Base-by-base conservation (phyloP, 1,284 basidiomycete species). In the Albatrellus sp. region DNA sequence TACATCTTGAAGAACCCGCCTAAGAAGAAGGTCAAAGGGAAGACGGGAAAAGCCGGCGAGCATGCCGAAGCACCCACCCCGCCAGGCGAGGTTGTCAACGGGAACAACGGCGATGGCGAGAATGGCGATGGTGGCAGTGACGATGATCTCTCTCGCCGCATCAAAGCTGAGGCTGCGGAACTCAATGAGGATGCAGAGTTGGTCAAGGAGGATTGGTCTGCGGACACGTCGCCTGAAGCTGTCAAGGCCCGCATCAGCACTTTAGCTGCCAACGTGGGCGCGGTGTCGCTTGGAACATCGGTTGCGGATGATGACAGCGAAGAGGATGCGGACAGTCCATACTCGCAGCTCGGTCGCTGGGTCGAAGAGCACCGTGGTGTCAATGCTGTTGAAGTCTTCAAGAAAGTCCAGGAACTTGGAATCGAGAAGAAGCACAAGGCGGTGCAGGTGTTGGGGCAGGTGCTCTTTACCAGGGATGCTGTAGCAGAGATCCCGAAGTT, bases 1-100 rank as follows among this genome's bases (percentile, higher is more conserved):
- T 98, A 90, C 70, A 98, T 99, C 62, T 59, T 96, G 59, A 98
- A 96, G 72, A 98, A 99, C 65, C 96, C 96, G 38, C 94, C 92
- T 52, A 82, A 82, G 61, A 88, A 88, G 69, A 90, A 87, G 65
- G 73, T 70, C 53, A 91, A 83, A 68, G 77, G 77, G 59, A 72
- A 61, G 56, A 80, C 72, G 58, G 19, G 19, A 19, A 32, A 20
- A 11, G 38, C 16, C 13, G 61, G 58, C 5, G 59, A 52, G 12
- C 54, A 55, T 30, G 57, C 60, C n/a, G 59, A 60, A 43, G 59
- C 55, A 35, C 55, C 58, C 7, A 54, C 55, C 38, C 55, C 58
- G 13, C 52, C 55, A 28, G 52, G 51, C 24, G 49, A 49, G 8
- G 67, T 58, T 17, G 57, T 64, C 44, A 61, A 62, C 39, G 70